Conservation (phyloP, 257 asterid species). For the Fraxinus pennsylvanica region DNA sequence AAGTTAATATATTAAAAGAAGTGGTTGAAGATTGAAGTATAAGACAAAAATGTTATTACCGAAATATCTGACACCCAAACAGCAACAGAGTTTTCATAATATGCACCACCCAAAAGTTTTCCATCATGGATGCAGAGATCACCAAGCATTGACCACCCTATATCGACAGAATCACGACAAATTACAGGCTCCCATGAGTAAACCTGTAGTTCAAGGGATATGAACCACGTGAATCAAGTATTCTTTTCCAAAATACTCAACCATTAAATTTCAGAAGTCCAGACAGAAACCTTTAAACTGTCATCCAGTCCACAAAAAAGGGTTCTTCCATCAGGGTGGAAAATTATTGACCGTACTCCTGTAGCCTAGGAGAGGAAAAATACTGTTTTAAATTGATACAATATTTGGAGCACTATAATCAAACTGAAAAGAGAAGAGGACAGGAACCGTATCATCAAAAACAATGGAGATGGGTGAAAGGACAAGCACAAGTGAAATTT, state of each 20-base stretch:
- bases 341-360: conserved; percentile 81
- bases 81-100: conserved; percentile 85
- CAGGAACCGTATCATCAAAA: conserved; percentile 3
- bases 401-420: conserved; percentile 16
- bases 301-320: conserved; percentile 91
- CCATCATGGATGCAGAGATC: conserved; percentile 91
- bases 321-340: conserved; percentile 93
- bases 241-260: conserved; percentile 19
- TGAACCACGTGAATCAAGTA: conserved; percentile 21
- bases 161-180: conserved; percentile 89
- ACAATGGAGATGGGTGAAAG: neutral
- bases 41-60: conserved; percentile 43
- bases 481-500: conserved; percentile 11
- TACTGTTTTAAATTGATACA: conserved; percentile 21
- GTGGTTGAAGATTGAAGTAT: conserved; percentile 12
- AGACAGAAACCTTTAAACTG: conserved; percentile 73
- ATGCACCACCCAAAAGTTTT: conserved; percentile 91
- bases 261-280: conserved; percentile 12
- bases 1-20: conserved; percentile 4
- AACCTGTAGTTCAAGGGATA: conserved; percentile 56
- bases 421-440: neutral
- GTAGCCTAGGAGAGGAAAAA: conserved; percentile 54
- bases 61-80: conserved; percentile 94
- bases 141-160: conserved; percentile 98
- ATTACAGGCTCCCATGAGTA: conserved; percentile 98